Percentiles rank a stretch among this genome's conserved stretches.
These are phyloP conservation scores for Dipodascopsis tothii DNA, from an alignment of 805 yeast species.

Conservation along the genomic window DNA sequence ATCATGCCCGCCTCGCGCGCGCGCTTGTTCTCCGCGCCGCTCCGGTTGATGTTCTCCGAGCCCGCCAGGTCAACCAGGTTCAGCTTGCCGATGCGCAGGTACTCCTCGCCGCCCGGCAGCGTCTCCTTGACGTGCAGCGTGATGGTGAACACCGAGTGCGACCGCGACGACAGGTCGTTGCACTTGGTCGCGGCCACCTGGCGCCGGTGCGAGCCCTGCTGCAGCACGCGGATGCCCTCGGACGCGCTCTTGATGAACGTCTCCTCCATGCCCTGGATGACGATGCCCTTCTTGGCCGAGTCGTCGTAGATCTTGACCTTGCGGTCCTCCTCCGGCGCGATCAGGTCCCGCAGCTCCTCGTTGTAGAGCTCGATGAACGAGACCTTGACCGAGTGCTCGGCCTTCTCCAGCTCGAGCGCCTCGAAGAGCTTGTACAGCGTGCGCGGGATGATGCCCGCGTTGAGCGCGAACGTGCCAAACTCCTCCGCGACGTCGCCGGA, in stretches of 20 bases:
- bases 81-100: conserved; percentile 54
- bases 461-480: conserved; percentile 28
- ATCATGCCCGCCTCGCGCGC: conserved; percentile 93
- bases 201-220: conserved; percentile 53
- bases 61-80: conserved; percentile 93
- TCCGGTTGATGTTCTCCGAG: conserved; percentile 76
- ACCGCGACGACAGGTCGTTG: conserved; percentile 68
- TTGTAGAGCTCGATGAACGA: conserved; percentile 82
- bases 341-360: conserved; percentile 71
- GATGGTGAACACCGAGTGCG: conserved; percentile 75
- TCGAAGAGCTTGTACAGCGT: conserved; percentile 50
- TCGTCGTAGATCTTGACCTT: conserved; percentile 55
- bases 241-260: conserved; percentile 41
- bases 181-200: conserved; percentile 73
- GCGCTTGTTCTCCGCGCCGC: conserved; percentile 79
- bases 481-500: conserved; percentile 27
- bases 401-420: conserved; percentile 33
- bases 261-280: conserved; percentile 54
- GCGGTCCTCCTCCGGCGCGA: conserved; percentile 39
- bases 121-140: conserved; percentile 49
- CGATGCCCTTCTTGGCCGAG: conserved; percentile 36
- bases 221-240: conserved; percentile 47
- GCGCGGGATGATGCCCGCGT: conserved; percentile 62
- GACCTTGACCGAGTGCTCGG: conserved; percentile 62
- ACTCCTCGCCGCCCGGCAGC: conserved; percentile 43